phyloP scores from a whole-genome alignment of 1,139 yeast species.

The Suhomyces wounanorum region DNA sequence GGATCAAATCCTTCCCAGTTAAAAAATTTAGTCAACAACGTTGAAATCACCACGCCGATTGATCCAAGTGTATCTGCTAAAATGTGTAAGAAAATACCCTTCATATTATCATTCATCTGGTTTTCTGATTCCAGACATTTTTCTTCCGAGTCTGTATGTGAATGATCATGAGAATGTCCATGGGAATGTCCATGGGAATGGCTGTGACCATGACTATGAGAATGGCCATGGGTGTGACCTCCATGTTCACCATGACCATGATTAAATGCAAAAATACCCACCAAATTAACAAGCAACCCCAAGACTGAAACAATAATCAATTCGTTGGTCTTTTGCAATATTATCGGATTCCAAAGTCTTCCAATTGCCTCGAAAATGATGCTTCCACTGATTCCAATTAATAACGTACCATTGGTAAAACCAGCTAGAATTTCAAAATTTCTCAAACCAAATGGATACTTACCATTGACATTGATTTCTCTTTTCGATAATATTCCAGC shows the following conservation, averaged over 20 bases:
- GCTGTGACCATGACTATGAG: slow-evolving; percentile 19
- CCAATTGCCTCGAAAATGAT: slow-evolving; percentile 86
- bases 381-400: slow-evolving; percentile 86
- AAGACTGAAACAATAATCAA: slow-evolving; percentile 78
- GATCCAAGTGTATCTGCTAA: slow-evolving; percentile 96
- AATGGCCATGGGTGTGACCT: slow-evolving; percentile 33
- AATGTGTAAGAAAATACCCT: slow-evolving; percentile 89
- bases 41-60: slow-evolving; percentile 91
- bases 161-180: slow-evolving; percentile 4
- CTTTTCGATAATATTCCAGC: slow-evolving; percentile 68
- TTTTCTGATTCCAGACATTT: background rate
- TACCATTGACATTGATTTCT: slow-evolving; percentile 54
- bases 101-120: slow-evolving; percentile 78
- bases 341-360: slow-evolving; percentile 75
- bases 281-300: slow-evolving; percentile 84
- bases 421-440: slow-evolving; percentile 93
- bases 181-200: slow-evolving; percentile 16
- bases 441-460: slow-evolving; percentile 83
- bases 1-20: slow-evolving; percentile 81
- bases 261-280: slow-evolving; percentile 92
- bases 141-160: slow-evolving; percentile 19
- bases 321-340: slow-evolving; percentile 79
- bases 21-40: slow-evolving; percentile 61
- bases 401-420: slow-evolving; percentile 86
- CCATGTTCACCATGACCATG: slow-evolving; percentile 56